Evolutionary conservation across 2,329 filamentous ascomycete genomes (phyloP).

Genomic region (Trichoderma sp.): DNA sequence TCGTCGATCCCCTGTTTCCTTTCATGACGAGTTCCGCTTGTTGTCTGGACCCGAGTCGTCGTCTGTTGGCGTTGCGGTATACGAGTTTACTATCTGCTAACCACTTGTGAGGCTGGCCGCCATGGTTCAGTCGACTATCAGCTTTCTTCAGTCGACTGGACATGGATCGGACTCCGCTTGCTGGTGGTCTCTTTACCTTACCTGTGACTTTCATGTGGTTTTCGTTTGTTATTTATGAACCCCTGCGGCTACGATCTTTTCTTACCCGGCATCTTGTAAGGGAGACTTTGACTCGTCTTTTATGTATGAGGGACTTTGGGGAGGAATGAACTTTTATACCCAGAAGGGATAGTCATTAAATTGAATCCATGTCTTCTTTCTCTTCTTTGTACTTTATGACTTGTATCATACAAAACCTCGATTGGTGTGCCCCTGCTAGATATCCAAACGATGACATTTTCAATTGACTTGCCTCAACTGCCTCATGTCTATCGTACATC

Average conservation of each 20-base stretch:
- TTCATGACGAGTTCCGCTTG: neutral
- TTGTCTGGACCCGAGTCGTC: neutral
- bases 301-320: neutral
- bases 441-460: neutral
- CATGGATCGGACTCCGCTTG: neutral
- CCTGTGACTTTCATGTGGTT: neutral
- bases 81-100: neutral
- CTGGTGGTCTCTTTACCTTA: neutral
- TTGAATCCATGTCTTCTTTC: constrained; percentile 1
- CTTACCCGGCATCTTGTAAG: constrained; percentile 1
- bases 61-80: constrained; percentile 7
- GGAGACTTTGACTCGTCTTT: neutral
- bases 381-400: neutral
- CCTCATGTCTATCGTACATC: no score
- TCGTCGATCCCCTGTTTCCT: neutral
- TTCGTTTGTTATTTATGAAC: constrained; percentile 7
- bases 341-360: constrained; percentile 11
- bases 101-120: neutral
- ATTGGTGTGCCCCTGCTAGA: no score
- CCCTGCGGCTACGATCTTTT: constrained; percentile 14
- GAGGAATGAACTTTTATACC: constrained; percentile 7
- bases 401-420: neutral
- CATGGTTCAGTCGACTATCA: neutral
- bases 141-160: neutral
- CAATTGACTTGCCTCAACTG: neutral